These are phyloP conservation scores for Aquilaria agallochum DNA, from an alignment of 441 rosid species.

Conservation along the genomic window DNA sequence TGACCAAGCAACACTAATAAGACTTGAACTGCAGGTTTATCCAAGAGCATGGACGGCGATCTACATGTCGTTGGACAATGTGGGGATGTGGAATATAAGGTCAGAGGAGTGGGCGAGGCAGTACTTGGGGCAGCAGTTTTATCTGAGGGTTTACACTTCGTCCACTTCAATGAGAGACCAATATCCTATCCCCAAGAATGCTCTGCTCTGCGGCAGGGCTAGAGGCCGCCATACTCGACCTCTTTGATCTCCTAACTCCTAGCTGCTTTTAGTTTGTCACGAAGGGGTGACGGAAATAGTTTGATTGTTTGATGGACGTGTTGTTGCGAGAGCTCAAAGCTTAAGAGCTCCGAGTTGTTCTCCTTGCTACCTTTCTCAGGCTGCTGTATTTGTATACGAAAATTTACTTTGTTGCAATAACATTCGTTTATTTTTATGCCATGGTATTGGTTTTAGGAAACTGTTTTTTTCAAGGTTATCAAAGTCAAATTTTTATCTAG, in stretches of 20 bases:
- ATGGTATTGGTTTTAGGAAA: too few species aligned
- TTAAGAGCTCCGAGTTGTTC: too few species aligned
- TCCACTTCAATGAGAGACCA: slow-evolving; percentile 55
- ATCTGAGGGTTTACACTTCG: slow-evolving; percentile 55
- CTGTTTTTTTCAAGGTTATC: too few species aligned
- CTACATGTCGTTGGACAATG: slow-evolving; percentile 61
- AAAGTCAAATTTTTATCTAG: too few species aligned
- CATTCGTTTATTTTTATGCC: too few species aligned
- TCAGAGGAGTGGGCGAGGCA: slow-evolving; percentile 68
- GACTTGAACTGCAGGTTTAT: slow-evolving; percentile 32
- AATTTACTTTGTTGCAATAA: too few species aligned
- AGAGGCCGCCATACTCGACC: slow-evolving; percentile 62
- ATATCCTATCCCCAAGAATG: slow-evolving; percentile 46
- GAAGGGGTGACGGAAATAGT: slow-evolving; percentile 29
- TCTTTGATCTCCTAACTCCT: slow-evolving; percentile 10
- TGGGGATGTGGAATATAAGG: slow-evolving; percentile 79
- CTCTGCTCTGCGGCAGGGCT: slow-evolving; percentile 52
- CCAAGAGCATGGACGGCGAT: slow-evolving; percentile 68
- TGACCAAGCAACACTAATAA: too few species aligned
- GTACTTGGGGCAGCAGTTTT: slow-evolving; percentile 66
- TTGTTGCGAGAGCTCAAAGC: slow-evolving; percentile 13
- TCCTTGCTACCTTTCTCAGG: too few species aligned
- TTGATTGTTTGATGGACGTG: slow-evolving; percentile 5
- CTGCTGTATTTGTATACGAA: too few species aligned
- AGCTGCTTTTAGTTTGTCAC: slow-evolving; percentile 23